Conservation (phyloP, 225 moss, liverwort and hornwort genomes). For the Takakia lepidozioides region DNA sequence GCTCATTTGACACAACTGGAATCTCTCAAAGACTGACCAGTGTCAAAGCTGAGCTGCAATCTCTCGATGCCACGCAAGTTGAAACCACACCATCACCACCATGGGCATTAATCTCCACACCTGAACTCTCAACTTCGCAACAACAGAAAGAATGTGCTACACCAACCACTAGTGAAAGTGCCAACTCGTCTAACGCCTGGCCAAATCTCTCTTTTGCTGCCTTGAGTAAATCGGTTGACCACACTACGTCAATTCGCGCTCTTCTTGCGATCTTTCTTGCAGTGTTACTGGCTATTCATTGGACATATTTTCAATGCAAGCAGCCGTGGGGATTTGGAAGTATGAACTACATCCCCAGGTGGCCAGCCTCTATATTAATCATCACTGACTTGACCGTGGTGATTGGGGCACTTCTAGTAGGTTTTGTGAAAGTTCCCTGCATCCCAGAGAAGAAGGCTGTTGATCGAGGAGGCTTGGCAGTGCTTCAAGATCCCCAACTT, state of each 20-base stretch:
- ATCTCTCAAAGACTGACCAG: constrained; percentile 12
- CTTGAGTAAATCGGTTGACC: constrained; percentile 33
- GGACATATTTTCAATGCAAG: constrained; percentile 33
- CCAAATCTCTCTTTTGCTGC: constrained; percentile 17
- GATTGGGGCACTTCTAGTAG: constrained; percentile 34
- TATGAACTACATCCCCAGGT: constrained; percentile 34
- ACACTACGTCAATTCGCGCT: constrained; percentile 22
- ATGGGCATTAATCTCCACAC: constrained; percentile 4
- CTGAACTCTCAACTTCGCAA: constrained; percentile 13
- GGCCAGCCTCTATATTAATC: constrained; percentile 57
- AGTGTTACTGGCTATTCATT: constrained; percentile 25
- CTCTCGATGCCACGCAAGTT: constrained; percentile 10
- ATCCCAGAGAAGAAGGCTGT: constrained; percentile 3
- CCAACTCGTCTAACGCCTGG: constrained; percentile 6
- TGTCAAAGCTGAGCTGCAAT: constrained; percentile 12
- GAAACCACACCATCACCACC: constrained; percentile 15
- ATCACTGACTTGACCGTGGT: constrained; percentile 60
- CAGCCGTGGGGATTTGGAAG: constrained; percentile 16
- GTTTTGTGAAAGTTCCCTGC: constrained; percentile 27
- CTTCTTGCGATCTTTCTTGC: constrained; percentile 39
- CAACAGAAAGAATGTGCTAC: constrained; percentile 3
- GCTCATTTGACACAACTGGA: constrained; percentile 7
- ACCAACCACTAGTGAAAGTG: background rate
- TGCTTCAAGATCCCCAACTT: constrained; percentile 14
- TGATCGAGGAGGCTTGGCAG: constrained; percentile 18